These are phyloP conservation scores for Platanus orientalis DNA, from an alignment of 164 flowering plant genomes.

Conservation along the genomic window DNA sequence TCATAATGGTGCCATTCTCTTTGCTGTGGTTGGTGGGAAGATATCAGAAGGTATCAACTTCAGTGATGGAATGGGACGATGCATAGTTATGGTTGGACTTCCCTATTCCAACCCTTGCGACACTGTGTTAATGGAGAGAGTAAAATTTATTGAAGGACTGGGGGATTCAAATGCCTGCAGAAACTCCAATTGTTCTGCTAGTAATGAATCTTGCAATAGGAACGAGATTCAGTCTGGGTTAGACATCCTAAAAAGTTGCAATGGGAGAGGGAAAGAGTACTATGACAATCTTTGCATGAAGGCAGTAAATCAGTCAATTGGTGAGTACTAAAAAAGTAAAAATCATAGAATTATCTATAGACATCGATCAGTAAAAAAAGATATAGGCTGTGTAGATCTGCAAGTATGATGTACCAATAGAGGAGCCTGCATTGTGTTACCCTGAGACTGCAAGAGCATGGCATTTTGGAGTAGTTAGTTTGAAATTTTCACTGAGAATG, in stretches of 20 bases:
- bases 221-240: conserved; percentile 52
- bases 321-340: no score
- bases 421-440: no score
- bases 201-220: conserved; percentile 25
- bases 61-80: conserved; percentile 95
- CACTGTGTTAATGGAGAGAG: conserved; percentile 75
- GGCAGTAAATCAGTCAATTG: conserved; percentile 96
- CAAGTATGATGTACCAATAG: no score
- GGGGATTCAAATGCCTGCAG: conserved; percentile 25
- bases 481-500: no score
- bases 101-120: conserved; percentile 95
- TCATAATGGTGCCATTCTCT: conserved; percentile 69
- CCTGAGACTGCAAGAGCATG: no score
- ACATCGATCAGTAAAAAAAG: no score
- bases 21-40: conserved; percentile 97
- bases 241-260: conserved; percentile 70
- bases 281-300: conserved; percentile 99
- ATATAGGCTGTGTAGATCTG: no score
- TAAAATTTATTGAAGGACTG: conserved; percentile 80
- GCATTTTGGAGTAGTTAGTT: no score
- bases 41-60: conserved; percentile 97
- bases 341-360: no score
- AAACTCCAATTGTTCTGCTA: conserved; percentile 6
- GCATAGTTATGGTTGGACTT: conserved; percentile 95
- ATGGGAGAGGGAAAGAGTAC: conserved; percentile 79